These are phyloP conservation scores for Phytophthora niederhauseri DNA, from an alignment of 352 stramenopile genomes.

Conservation along the genomic window DNA sequence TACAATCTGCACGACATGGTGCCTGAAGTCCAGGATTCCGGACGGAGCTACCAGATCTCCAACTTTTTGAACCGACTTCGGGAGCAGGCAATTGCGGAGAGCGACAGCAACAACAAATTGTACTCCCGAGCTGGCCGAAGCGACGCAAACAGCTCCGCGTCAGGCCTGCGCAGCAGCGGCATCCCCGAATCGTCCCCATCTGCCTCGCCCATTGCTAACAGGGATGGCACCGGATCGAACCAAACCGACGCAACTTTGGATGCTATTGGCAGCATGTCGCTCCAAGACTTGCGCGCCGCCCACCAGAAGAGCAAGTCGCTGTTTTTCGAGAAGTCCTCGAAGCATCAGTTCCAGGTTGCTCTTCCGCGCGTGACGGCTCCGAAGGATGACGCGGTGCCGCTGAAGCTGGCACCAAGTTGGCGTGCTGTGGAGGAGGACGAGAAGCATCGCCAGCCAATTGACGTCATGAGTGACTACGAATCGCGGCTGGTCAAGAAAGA, in stretches of 20 bases:
- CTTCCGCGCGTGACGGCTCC: conserved; percentile 31
- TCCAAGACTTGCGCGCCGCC: conserved; percentile 58
- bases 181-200: conserved; percentile 48
- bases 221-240: conserved; percentile 31
- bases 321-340: conserved; percentile 60
- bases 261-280: conserved; percentile 64
- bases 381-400: conserved; percentile 25
- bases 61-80: conserved; percentile 75
- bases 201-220: conserved; percentile 36
- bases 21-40: conserved; percentile 80
- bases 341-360: conserved; percentile 45
- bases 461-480: conserved; percentile 91
- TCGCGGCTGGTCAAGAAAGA: conserved; percentile 89
- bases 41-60: conserved; percentile 86
- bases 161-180: conserved; percentile 21
- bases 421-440: conserved; percentile 75
- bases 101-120: conserved; percentile 82
- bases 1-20: conserved; percentile 92
- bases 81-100: conserved; percentile 76
- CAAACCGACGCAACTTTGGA: conserved; percentile 51
- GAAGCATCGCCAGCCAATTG: conserved; percentile 85
- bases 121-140: conserved; percentile 50
- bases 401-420: conserved; percentile 67
- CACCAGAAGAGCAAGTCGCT: conserved; percentile 56
- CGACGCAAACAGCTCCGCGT: conserved; percentile 22